phyloP scores from a whole-genome alignment of 192 early-diverging fungal genomes.

The Backusella psychrophila region DNA sequence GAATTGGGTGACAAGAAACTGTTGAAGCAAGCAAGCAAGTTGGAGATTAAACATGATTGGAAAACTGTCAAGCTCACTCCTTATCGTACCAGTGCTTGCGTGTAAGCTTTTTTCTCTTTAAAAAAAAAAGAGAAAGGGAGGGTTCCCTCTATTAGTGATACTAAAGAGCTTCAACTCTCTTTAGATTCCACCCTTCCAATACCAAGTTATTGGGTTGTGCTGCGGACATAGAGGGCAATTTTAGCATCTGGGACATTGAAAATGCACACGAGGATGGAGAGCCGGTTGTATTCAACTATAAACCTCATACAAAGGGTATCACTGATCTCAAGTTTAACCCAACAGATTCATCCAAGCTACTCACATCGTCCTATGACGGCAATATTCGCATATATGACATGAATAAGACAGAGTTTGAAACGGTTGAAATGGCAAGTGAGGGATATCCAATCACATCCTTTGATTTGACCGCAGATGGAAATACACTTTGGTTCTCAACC shows the following conservation, averaged over 20 bases:
- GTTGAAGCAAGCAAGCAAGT: slow-evolving; percentile 21
- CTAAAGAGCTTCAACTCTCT: neutral
- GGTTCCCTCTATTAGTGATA: neutral
- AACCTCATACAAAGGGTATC: slow-evolving; percentile 49
- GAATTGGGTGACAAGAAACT: slow-evolving; percentile 12
- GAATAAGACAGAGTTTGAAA: slow-evolving; percentile 48
- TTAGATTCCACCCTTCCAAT: slow-evolving; percentile 54
- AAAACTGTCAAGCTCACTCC: slow-evolving; percentile 50
- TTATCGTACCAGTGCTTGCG: slow-evolving; percentile 39
- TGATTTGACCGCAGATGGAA: slow-evolving; percentile 18
- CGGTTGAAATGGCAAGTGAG: slow-evolving; percentile 31
- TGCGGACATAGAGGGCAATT: slow-evolving; percentile 47
- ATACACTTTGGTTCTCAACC: slow-evolving; percentile 53
- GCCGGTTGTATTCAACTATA: slow-evolving; percentile 50
- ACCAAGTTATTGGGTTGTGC: slow-evolving; percentile 51
- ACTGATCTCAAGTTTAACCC: slow-evolving; percentile 49
- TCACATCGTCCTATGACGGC: slow-evolving; percentile 59
- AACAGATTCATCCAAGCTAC: slow-evolving; percentile 44
- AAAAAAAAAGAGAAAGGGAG: neutral
- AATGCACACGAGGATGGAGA: slow-evolving; percentile 40
- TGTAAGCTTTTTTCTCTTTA: slow-evolving; percentile 18
- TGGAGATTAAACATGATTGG: slow-evolving; percentile 43
- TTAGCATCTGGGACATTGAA: slow-evolving; percentile 62
- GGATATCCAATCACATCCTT: slow-evolving; percentile 40
- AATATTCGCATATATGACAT: slow-evolving; percentile 60